phyloP scores from a whole-genome alignment of 176 grass and related monocot species.

The Bromus sterilis region DNA sequence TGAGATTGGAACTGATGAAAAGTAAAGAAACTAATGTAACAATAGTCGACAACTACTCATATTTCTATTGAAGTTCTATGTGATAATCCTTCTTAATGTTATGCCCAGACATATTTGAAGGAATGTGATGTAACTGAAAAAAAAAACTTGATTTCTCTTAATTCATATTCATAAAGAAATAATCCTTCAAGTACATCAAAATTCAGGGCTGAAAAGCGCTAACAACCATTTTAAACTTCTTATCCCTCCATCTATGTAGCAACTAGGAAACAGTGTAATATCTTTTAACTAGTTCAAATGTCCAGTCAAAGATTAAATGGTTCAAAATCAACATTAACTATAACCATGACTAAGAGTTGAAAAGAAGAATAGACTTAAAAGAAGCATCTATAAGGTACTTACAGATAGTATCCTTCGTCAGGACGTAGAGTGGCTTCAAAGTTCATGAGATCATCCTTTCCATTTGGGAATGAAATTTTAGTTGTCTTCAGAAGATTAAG shows the following conservation, averaged over 20 bases:
- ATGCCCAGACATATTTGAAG: neutral
- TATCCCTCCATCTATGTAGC: neutral
- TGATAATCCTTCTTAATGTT: neutral
- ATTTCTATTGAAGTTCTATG: neutral
- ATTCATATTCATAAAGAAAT: neutral
- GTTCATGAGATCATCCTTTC: slow-evolving; percentile 82
- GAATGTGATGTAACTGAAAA: neutral
- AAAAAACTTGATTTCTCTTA: neutral
- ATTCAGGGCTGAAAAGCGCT: neutral
- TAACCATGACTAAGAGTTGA: neutral
- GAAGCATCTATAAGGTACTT: slow-evolving; percentile 17
- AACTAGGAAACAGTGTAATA: neutral
- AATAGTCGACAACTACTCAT: neutral
- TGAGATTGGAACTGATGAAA: neutral
- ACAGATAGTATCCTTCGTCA: slow-evolving; percentile 72
- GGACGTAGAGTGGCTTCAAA: slow-evolving; percentile 53
- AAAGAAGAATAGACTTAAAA: neutral
- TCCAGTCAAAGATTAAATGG: neutral
- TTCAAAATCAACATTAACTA: neutral
- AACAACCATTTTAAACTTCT: neutral
- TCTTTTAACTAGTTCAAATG: neutral
- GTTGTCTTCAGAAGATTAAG: slow-evolving; percentile 67
- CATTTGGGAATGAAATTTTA: slow-evolving; percentile 64
- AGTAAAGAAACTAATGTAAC: neutral
- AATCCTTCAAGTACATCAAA: neutral